Evolutionary conservation across 257 asterid species (phyloP), one percentile per base, ranked within the genome.

Genomic region (Petunia secreta): DNA sequence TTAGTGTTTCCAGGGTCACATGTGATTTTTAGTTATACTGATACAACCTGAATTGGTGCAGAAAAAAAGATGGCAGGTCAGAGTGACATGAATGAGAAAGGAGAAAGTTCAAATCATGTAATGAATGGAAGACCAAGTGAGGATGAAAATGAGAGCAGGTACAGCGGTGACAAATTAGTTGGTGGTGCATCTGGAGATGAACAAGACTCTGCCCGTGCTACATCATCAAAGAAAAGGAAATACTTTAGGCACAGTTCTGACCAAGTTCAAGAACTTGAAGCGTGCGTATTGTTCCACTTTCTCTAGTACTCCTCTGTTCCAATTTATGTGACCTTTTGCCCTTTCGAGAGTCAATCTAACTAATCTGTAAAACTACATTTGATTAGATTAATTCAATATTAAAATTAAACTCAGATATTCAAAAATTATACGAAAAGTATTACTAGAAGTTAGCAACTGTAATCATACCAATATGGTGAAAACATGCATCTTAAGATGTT

Each of bases 221-320:
- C 68, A 63, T 46, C 92, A 2, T 81, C 89, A 10, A 89, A 82
- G 64, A 86, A 84, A 85, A 87, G 85, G 73, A 92, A 87, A 66
- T 87, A 88, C 46, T 91, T 86, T 48, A 82, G 99, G 54, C 97
- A 93, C 84, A 90, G 88, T 52, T 86, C 83, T 2, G 81, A 77
- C 55, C 99, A 95, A 82, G 92, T 92, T 86, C 98, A 91, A 79
- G 97, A 90, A 62, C 97, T 95, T 25, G 98, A 95, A 84, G 75
- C 83, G 98, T 93, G 79, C 43, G 90, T 43, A 46, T 38, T 4
- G 1, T 7, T 25, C 5, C 39, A 34, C 8, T 34, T 62, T 8
- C 10, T 8, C 36, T 60, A 34, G 36, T 8, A 36, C 38, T 2
- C 5, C 9, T 25, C 15, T 36, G 25, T 25, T 25, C 25, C 25